Percentiles rank a stretch among this genome's conserved stretches.
Conservation (phyloP, 106 monocot genomes). For the Ottelia alismoides region DNA sequence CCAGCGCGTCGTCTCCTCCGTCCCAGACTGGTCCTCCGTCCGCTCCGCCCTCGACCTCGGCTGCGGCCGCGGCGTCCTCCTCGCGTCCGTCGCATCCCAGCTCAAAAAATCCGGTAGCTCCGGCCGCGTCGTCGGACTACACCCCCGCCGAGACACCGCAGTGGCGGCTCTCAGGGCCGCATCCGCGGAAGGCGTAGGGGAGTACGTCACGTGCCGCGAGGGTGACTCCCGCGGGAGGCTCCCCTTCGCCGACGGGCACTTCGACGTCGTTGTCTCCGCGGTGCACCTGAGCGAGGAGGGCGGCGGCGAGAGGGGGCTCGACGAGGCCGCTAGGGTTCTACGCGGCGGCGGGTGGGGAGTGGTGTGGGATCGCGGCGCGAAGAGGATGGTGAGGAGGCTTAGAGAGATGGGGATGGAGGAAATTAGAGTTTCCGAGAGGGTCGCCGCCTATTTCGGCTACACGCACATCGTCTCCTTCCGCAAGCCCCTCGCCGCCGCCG, state of each 20-base stretch:
- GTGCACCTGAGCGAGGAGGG: constrained; percentile 25
- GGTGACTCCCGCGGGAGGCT: constrained; percentile 37
- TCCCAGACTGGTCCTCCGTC: constrained; percentile 64
- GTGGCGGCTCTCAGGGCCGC: constrained; percentile 43
- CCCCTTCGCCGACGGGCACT: constrained; percentile 40
- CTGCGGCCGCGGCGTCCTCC: constrained; percentile 51
- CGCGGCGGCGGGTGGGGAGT: constrained; percentile 47
- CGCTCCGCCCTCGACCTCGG: constrained; percentile 61
- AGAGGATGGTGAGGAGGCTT: constrained; percentile 27
- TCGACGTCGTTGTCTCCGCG: constrained; percentile 53
- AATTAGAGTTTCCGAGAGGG: constrained; percentile 32
- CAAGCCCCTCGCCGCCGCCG: no score
- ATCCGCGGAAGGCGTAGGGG: constrained; percentile 49
- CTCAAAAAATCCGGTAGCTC: constrained; percentile 38
- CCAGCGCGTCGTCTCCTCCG: constrained; percentile 38
- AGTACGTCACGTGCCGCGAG: constrained; percentile 70
- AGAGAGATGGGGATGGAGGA: constrained; percentile 60
- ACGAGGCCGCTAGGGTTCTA: constrained; percentile 52
- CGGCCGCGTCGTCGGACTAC: constrained; percentile 56
- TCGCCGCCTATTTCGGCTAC: constrained; percentile 35
- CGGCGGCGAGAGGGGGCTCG: constrained; percentile 36
- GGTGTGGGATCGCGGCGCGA: constrained; percentile 44
- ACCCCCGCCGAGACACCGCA: constrained; percentile 17
- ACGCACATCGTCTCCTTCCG: constrained; percentile 54
- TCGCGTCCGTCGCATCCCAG: constrained; percentile 42